These are phyloP conservation scores for Leucocoprinus birnbaumii DNA, from an alignment of 768 basidiomycete genomes.

Conservation along the genomic window DNA sequence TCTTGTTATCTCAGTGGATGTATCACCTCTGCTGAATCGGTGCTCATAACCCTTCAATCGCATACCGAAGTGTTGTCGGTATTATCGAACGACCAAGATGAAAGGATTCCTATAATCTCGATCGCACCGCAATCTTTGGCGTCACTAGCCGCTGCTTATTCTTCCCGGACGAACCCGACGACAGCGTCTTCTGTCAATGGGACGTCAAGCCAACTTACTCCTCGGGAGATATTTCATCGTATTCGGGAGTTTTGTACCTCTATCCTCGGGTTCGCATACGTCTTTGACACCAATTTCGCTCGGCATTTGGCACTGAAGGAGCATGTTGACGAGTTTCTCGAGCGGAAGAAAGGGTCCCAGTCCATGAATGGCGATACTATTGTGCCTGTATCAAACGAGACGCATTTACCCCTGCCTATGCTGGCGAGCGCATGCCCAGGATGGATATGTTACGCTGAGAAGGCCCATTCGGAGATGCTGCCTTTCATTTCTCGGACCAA, in stretches of 20 bases:
- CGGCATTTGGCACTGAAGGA: conserved; percentile 83
- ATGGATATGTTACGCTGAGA: conserved; percentile 99
- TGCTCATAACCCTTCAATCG: conserved; percentile 94
- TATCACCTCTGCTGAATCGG: conserved; percentile 97
- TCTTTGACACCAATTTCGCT: conserved; percentile 95
- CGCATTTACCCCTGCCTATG: conserved; percentile 61
- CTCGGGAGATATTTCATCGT: conserved; percentile 63
- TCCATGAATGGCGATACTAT: conserved; percentile 18
- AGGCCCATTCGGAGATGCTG: conserved; percentile 91
- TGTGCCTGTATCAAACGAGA: background rate
- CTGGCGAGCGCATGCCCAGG: conserved; percentile 96
- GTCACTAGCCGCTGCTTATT: conserved; percentile 15
- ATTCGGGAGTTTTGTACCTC: conserved; percentile 67
- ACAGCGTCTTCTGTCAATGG: background rate
- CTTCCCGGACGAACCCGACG: conserved; percentile 18
- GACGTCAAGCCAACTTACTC: conserved; percentile 23
- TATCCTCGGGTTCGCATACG: conserved; percentile 72
- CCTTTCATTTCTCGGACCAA: conserved; percentile 87
- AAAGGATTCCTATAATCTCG: conserved; percentile 72
- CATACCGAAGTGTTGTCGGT: conserved; percentile 89
- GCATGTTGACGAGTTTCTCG: conserved; percentile 76
- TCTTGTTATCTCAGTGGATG: conserved; percentile 77
- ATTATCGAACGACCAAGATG: conserved; percentile 49
- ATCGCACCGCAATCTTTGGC: conserved; percentile 39
- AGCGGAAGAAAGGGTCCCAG: conserved; percentile 46